Evolutionary conservation across 2,329 filamentous ascomycete genomes (phyloP).

Genomic region (Diaporthe sp.): DNA sequence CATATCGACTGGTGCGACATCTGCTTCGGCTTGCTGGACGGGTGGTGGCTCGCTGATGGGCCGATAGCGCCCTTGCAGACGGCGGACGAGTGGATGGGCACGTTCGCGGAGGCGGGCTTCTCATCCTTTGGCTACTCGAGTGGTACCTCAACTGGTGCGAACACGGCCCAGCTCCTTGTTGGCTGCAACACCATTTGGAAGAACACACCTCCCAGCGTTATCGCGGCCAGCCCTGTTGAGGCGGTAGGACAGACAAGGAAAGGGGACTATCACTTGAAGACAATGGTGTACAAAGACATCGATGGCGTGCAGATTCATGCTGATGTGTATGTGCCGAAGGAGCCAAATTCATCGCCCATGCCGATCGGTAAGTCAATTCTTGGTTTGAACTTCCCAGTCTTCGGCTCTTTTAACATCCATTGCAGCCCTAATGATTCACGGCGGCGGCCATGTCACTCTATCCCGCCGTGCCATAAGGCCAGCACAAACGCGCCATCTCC

Average conservation of each 20-base stretch:
- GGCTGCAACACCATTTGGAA: too few relatives aligned
- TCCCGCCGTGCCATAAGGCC: constrained; percentile 54
- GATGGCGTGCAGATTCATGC: constrained; percentile 45
- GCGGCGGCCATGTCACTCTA: constrained; percentile 58
- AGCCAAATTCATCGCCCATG: background rate
- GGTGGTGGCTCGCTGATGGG: background rate
- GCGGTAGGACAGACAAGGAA: too few relatives aligned
- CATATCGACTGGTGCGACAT: background rate
- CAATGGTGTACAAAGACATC: constrained; percentile 40
- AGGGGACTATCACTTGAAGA: background rate
- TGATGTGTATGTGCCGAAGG: constrained; percentile 52
- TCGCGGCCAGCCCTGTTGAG: too few relatives aligned
- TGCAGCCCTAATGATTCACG: constrained; percentile 60
- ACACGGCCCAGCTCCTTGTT: too few relatives aligned
- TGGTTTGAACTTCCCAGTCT: background rate
- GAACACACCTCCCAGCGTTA: background rate
- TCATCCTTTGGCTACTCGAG: too few relatives aligned
- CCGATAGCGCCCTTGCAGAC: background rate
- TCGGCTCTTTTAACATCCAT: background rate
- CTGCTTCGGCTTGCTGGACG: background rate
- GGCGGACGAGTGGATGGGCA: background rate
- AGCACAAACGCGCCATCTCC: constrained; percentile 53
- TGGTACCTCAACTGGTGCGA: too few relatives aligned
- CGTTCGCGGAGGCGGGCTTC: background rate
- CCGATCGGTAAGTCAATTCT: constrained; percentile 31